Conservation (phyloP, 2,329 filamentous ascomycete genomes). For the Samsoniella hepiali region DNA sequence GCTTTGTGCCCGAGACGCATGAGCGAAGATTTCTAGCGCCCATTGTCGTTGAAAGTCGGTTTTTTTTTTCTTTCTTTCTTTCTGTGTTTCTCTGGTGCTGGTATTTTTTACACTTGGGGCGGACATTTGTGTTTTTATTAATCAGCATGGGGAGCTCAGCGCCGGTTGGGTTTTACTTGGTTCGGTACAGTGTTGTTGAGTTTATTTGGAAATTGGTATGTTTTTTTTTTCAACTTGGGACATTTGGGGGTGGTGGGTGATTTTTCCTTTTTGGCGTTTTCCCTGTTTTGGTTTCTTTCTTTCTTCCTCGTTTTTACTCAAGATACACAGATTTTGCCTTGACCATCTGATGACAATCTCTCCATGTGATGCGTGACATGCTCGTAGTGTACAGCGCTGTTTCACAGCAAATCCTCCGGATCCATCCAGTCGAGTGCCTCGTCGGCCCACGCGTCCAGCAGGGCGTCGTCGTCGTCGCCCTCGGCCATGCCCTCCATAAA, state of each 20-base stretch:
- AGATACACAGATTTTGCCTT: background rate
- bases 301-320: background rate
- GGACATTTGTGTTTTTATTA: background rate
- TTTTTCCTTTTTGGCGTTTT: background rate
- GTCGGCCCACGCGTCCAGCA: slow-evolving; percentile 5
- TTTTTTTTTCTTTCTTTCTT: background rate
- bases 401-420: background rate
- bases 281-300: background rate
- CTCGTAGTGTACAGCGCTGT: background rate
- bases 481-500: background rate
- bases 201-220: background rate
- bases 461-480: background rate
- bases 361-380: too few relatives aligned
- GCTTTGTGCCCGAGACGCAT: background rate
- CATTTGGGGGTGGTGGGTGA: background rate
- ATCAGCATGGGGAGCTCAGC: slow-evolving; percentile 1
- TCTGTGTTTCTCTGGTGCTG: background rate
- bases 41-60: background rate
- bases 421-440: slow-evolving; percentile 8
- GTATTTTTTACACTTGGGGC: too few relatives aligned
- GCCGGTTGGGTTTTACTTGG: background rate
- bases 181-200: background rate
- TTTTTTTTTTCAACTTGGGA: background rate
- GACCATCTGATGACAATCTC: background rate
- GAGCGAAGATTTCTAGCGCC: background rate